Evolutionary conservation across 306 rosid species (phyloP).

Genomic region (Clitoria ternatea): DNA sequence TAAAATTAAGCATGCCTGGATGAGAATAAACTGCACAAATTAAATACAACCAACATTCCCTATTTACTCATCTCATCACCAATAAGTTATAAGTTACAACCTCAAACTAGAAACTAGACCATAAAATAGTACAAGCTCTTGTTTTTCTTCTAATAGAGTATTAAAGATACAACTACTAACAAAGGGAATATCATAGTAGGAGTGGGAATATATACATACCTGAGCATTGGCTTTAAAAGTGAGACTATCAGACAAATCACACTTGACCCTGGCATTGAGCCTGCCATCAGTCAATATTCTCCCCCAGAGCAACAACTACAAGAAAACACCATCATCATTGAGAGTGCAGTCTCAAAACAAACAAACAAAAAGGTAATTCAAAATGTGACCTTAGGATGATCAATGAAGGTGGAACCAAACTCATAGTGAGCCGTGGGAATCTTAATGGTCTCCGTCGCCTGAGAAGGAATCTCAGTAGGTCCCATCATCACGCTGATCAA

Average conservation of each 20-base stretch:
- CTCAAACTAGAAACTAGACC: background rate
- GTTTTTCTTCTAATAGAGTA: background rate
- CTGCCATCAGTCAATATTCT: conserved; percentile 90
- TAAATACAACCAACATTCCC: background rate
- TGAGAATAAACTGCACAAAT: background rate
- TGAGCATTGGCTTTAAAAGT: conserved; percentile 88
- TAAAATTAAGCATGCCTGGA: too few species aligned
- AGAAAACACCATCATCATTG: background rate
- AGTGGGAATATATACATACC: conserved; percentile 32
- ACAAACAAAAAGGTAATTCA: background rate
- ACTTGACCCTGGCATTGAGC: conserved; percentile 79
- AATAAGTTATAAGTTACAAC: background rate
- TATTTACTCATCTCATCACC: background rate
- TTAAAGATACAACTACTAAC: background rate
- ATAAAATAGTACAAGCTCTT: background rate
- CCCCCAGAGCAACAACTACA: conserved; percentile 91
- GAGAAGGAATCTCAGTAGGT: conserved; percentile 85
- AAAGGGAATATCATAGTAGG: too few species aligned
- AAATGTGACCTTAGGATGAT: conserved; percentile 76
- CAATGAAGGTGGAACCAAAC: conserved; percentile 92
- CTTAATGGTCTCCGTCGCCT: conserved; percentile 76
- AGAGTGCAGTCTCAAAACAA: background rate
- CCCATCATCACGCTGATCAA: conserved; percentile 83
- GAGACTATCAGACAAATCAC: conserved; percentile 74
- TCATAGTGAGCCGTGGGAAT: conserved; percentile 88